Base-by-base conservation (phyloP, 768 basidiomycete species). In the Filobasidium wieringae region DNA sequence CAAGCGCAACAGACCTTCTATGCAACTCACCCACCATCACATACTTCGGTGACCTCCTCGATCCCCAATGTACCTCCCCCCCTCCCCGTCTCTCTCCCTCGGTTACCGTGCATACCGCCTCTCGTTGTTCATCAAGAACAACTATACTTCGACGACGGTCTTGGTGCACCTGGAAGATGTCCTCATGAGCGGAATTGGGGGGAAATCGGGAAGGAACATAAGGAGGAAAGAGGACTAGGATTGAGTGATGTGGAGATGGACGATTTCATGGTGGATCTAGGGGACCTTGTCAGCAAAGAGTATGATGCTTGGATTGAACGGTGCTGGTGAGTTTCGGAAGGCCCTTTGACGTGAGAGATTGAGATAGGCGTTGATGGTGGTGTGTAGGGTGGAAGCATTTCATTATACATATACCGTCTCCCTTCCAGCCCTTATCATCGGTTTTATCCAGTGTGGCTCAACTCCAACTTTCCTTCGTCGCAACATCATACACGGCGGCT, bases 231-330 rank as follows among this genome's bases (percentile, higher is more conserved):
- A 24, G 61, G 63, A 27, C 49, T 57, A 27, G 55, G 60, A 30
- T 64, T 69, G 53, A 60, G 51, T 4, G 69, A 74, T 19, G 62
- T 63, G 11, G 70, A 69, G 55, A 56, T 71, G 55, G 73, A 72
- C 41, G 63, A 63, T 33, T 72, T 74, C 39, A 66, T 73, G 27
- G 60, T 62, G 50, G 68, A 73, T 60, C 65, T 74, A 61, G 67
- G 65, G 0, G 57, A 65, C 40, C 66, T 74, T 27, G 45, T 72
- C 47, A 50, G 69, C 33, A 68, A 67, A 40, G 72, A 74, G 53
- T 70, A 63, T 53, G 73, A 74, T 53, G 68, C 67, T 45, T 73
- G 70, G 70, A 68, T 73, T n/a, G 72, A 73, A 51, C 67, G 71
- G 53, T 73, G 72, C 60, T 73, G 72, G 72, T 73, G 59, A 63